A percentile compares a stretch with the other conserved stretches of the same genome.
These are phyloP conservation scores for Heliosperma pusillum DNA, from an alignment of 148 eudicot species.

Conservation along the genomic window DNA sequence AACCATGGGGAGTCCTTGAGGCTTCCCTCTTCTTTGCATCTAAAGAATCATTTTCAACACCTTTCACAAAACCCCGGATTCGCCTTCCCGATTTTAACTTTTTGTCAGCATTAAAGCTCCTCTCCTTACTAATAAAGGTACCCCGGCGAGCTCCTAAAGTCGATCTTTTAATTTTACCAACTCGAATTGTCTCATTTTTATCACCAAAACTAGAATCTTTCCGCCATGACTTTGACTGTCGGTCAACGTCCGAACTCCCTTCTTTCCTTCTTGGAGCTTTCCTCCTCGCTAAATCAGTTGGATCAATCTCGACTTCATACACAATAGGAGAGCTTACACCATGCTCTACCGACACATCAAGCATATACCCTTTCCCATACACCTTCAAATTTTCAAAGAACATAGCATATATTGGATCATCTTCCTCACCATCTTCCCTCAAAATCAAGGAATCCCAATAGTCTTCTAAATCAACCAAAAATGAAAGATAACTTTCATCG, in stretches of 20 bases:
- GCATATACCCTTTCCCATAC: constrained; percentile 33
- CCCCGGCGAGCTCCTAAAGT: background rate
- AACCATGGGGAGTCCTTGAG: background rate
- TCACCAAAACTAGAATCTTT: background rate
- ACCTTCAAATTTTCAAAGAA: constrained; percentile 31
- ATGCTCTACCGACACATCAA: constrained; percentile 22
- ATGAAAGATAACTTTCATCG: constrained; percentile 11
- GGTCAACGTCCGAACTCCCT: background rate
- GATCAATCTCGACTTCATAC: constrained; percentile 30
- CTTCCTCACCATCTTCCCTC: constrained; percentile 16
- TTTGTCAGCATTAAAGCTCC: background rate
- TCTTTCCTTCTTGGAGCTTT: background rate
- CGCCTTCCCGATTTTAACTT: background rate
- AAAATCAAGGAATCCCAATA: constrained; percentile 5
- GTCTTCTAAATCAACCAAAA: background rate
- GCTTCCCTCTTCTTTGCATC: background rate
- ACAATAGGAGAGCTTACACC: constrained; percentile 23
- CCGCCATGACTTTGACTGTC: background rate
- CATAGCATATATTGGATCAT: constrained; percentile 33
- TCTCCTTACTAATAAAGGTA: background rate
- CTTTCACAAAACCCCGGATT: background rate
- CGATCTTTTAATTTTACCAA: background rate
- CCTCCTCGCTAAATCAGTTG: background rate
- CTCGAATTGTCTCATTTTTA: too few species aligned
- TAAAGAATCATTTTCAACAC: background rate